Evolutionary conservation across 257 asterid species (phyloP).

Genomic region (Orobanche coerulescens): DNA sequence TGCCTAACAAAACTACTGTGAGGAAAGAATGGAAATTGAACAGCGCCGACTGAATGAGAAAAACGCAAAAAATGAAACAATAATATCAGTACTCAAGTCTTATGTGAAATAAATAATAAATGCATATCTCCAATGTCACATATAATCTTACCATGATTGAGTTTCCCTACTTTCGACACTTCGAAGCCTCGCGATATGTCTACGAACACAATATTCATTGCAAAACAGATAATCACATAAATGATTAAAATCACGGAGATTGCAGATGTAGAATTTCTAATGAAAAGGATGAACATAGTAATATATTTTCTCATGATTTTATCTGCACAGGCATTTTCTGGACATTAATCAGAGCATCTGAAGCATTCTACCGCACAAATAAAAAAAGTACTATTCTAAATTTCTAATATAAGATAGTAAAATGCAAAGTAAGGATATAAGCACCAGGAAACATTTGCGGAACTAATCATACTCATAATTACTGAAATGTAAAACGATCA

Average conservation of each 20-base stretch:
- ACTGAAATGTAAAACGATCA: conserved; percentile 7
- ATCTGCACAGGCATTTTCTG: neutral
- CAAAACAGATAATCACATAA: no score
- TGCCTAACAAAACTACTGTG: conserved; percentile 77
- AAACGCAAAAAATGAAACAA: conserved; percentile 24
- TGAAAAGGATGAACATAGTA: no score
- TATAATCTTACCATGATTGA: conserved; percentile 29
- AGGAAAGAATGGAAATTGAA: conserved; percentile 95
- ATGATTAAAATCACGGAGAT: no score
- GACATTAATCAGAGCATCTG: neutral
- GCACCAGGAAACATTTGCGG: no score
- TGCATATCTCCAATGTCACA: neutral
- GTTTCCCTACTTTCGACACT: conserved; percentile 9
- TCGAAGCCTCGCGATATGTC: conserved; percentile 18
- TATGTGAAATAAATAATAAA: conserved; percentile 1
- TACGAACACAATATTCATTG: conserved; percentile 21
- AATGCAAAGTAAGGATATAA: neutral
- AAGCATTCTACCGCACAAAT: no score
- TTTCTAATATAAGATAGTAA: neutral
- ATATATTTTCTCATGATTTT: neutral
- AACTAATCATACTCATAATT: neutral
- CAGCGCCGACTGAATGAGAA: conserved; percentile 71
- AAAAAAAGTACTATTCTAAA: no score
- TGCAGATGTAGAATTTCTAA: no score
- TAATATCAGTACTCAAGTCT: conserved; percentile 23